Base-by-base conservation (phyloP, 31 red algal genomes). In the Asparagopsis taxiformis region DNA sequence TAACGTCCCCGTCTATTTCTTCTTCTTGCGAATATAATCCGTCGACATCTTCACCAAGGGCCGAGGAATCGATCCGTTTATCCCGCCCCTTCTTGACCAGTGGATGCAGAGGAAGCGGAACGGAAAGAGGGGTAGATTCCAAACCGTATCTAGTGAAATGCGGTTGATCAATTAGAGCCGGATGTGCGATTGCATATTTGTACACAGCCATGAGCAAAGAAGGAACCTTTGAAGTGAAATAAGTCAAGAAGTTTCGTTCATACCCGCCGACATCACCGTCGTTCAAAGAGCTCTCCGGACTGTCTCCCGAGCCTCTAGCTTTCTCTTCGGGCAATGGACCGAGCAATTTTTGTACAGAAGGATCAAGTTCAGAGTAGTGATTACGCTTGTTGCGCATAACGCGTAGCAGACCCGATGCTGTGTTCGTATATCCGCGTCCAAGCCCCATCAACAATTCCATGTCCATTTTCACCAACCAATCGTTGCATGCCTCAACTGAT, bases 321-420 rank as follows among this genome's bases (percentile, higher is more conserved):
- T 75, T 74, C 15, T 81, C 88, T 29, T 92, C 88, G 7, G 93
- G 93, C 19, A 96, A 55, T 9, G 51, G 43, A 3, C 93, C 93
- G 19, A 96, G 69, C 26, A 91, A 28, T 8, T 62, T 64, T 41
- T 73, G 72, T 24, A 96, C 15, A 21, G 55, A 43, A 31, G 65
- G 16, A 37, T 73, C 48, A 28, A 91, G 80, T 71, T 96, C 86
- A 21, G 70, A 75, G 58, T 91, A 96, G 69, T 96, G 93, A 23
- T 70, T 87, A n/a, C 93, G 72, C 80, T 96, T 96, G 65, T 96
- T 96, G 22, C 93, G 79, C n/a, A 91, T 79, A 38, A 96, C 49
- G 16, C 93, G 87, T 74, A 96, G 33, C 22, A 96, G 73, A 53
- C 71, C 87, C 16, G 87, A 75, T 7, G 80, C 52, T 31, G 86